Conservation (phyloP, 305 asterid species). For the Fraxinus nigra region DNA sequence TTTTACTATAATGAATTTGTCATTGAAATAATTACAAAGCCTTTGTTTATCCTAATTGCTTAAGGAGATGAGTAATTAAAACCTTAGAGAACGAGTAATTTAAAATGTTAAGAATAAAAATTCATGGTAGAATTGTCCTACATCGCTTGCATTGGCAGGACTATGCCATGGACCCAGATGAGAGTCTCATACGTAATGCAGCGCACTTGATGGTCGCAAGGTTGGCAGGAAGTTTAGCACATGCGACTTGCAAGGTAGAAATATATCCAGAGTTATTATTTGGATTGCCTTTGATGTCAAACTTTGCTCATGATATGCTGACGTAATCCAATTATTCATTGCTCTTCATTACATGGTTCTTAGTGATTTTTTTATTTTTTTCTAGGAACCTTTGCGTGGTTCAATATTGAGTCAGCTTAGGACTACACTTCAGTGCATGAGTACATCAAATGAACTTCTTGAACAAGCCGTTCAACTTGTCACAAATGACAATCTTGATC, state of each 20-base stretch:
- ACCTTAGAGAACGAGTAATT: neutral
- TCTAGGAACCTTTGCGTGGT: constrained; percentile 89
- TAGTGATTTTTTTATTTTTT: constrained; percentile 12
- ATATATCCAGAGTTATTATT: constrained; percentile 8
- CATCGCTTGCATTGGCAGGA: constrained; percentile 53
- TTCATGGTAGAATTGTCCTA: neutral
- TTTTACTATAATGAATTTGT: neutral
- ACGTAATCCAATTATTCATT: neutral
- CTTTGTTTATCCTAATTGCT: neutral
- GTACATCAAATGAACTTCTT: constrained; percentile 58
- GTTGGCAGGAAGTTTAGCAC: constrained; percentile 97
- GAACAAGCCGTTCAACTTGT: constrained; percentile 86
- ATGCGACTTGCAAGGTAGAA: constrained; percentile 97
- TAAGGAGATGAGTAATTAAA: neutral
- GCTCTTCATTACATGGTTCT: constrained; percentile 7
- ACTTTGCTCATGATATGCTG: neutral
- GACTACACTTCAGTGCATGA: constrained; percentile 66
- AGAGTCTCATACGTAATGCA: constrained; percentile 82
- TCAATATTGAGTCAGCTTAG: constrained; percentile 85
- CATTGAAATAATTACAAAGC: neutral
- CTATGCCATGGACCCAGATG: constrained; percentile 97
- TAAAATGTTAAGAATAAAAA: neutral
- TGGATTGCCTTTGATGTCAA: neutral
- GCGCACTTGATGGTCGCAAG: constrained; percentile 99
- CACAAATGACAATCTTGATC: constrained; percentile 96